Evolutionary conservation across 2,329 filamentous ascomycete species (phyloP), one percentile per base, ranked within the genome.

Genomic region (Dothiorella sarmentorum): DNA sequence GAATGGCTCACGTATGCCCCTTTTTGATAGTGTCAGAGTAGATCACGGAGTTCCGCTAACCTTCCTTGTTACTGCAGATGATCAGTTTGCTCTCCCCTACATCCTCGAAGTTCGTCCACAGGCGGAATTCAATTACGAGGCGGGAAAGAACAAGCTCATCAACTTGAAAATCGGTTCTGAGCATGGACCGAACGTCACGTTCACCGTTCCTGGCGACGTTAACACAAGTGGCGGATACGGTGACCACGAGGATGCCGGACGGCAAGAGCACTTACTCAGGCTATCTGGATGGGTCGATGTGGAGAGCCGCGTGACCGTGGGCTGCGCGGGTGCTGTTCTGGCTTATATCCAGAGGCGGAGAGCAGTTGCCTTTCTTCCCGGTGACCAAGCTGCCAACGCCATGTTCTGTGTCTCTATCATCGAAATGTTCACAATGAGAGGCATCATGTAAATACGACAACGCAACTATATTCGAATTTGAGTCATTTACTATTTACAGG

Each of bases 261-360:
- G 79, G 31, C 85, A 88, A 65, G 84, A 85, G 27, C 84, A 81
- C 60, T 69, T 89, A 7, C 79, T 95, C 65, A 84, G 85, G 43
- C 80, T 95, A 7, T 85, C 87, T 3, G 82, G 88, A 1, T 83
- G 78, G 61, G 81, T 96, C 61, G 86, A 95, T 66, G 75, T 94
- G 56, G 87, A 93, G 2, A 93, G 88, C 65, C 77, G 74, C 5
- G 70, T 89, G 11, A 90, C 91, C 2, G 78, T 96, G 47, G 89
- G 90, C 3, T 97, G 94, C 73, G 89, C 88, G 24, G 91, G 92
- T n/a, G 92, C 92, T 24, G 76, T 97, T 2, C 75, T 97, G n/a
- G 82, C 83, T 4, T 90, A 95, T 63, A 73, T 97, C 22, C 85
- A 90, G 65, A 85, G 90, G 55, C 82, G 85, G 64, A 81, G 81